A percentile compares a stretch with the other conserved stretches of the same genome.
phyloP scores from a whole-genome alignment of 2,329 filamentous ascomycete genomes.

The Epichloe elymi region DNA sequence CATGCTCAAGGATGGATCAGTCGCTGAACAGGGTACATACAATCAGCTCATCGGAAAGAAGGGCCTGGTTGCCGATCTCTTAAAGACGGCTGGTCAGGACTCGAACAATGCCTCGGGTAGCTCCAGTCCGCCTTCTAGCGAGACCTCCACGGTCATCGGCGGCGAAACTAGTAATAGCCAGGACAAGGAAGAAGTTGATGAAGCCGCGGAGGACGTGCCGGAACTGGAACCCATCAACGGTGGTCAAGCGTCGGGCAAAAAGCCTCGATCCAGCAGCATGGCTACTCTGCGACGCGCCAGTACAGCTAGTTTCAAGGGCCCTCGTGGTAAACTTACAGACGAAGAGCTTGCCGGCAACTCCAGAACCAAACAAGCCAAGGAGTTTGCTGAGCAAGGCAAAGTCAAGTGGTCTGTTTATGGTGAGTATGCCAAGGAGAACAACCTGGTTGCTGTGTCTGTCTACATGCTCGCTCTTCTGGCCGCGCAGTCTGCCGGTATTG shows the following conservation, averaged over 20 bases:
- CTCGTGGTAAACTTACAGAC: conserved; percentile 70
- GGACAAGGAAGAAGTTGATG: conserved; percentile 56
- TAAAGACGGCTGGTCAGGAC: conserved; percentile 60
- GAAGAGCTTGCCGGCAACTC: conserved; percentile 61
- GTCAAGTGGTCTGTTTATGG: conserved; percentile 90
- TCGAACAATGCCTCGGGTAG: conserved; percentile 30
- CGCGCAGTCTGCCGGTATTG: conserved; percentile 71
- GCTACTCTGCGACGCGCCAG: conserved; percentile 80
- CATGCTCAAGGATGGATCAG: conserved; percentile 67
- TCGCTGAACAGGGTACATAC: conserved; percentile 82
- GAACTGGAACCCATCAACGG: conserved; percentile 63
- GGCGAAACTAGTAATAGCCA: conserved; percentile 30
- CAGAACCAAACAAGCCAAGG: conserved; percentile 77
- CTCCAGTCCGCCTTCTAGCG: conserved; percentile 34
- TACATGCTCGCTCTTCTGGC: conserved; percentile 68
- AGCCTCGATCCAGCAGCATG: conserved; percentile 55
- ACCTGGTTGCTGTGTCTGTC: conserved; percentile 67
- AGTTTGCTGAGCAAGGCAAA: conserved; percentile 86
- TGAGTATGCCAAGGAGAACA: conserved; percentile 92
- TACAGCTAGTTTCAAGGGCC: conserved; percentile 77
- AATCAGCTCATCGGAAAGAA: conserved; percentile 87
- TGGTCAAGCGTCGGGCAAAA: conserved; percentile 32
- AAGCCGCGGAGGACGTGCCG: conserved; percentile 65
- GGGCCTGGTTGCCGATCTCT: conserved; percentile 72
- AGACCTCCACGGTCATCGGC: conserved; percentile 45